phyloP scores from a whole-genome alignment of 495 filamentous ascomycete genomes.

The Clavariopsis aquatica region DNA sequence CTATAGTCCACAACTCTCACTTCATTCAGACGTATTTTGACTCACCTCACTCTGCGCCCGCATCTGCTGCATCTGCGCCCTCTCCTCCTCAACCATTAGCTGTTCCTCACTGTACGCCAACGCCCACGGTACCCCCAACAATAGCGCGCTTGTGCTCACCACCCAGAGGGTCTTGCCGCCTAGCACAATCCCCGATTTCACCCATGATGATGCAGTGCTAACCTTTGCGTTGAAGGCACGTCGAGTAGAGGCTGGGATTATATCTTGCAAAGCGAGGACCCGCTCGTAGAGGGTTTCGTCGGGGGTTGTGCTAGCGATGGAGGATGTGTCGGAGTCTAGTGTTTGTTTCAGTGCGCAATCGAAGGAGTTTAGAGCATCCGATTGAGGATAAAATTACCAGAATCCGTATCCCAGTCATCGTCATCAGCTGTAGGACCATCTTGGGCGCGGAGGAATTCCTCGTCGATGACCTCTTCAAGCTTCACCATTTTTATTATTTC shows the following conservation, averaged over 20 bases:
- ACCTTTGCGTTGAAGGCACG: slow-evolving; percentile 64
- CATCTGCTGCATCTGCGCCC: slow-evolving; percentile 87
- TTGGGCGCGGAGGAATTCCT: slow-evolving; percentile 79
- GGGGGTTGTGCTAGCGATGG: slow-evolving; percentile 56
- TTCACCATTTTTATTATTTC: slow-evolving; percentile 74
- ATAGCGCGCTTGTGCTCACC: slow-evolving; percentile 78
- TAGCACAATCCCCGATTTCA: slow-evolving; percentile 64
- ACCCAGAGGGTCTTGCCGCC: slow-evolving; percentile 85
- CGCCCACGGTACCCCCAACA: slow-evolving; percentile 90
- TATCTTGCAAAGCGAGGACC: slow-evolving; percentile 82
- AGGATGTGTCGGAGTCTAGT: slow-evolving; percentile 47
- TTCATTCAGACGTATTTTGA: slow-evolving; percentile 17
- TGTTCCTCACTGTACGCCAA: slow-evolving; percentile 94
- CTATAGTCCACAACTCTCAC: background rate
- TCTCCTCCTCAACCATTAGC: slow-evolving; percentile 92
- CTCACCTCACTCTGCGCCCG: slow-evolving; percentile 61
- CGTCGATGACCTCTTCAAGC: slow-evolving; percentile 92
- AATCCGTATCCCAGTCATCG: slow-evolving; percentile 79
- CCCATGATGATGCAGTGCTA: slow-evolving; percentile 56
- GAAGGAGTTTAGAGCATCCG: no score
- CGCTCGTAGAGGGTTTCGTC: slow-evolving; percentile 75
- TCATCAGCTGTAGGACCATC: slow-evolving; percentile 77
- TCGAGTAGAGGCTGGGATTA: slow-evolving; percentile 81
- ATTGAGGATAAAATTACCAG: slow-evolving; percentile 58
- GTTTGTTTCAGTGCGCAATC: no score